A percentile compares a stretch with the other conserved stretches of the same genome.
Evolutionary conservation across 1,139 yeast species (phyloP).

Genomic region (Ashbya aceris): DNA sequence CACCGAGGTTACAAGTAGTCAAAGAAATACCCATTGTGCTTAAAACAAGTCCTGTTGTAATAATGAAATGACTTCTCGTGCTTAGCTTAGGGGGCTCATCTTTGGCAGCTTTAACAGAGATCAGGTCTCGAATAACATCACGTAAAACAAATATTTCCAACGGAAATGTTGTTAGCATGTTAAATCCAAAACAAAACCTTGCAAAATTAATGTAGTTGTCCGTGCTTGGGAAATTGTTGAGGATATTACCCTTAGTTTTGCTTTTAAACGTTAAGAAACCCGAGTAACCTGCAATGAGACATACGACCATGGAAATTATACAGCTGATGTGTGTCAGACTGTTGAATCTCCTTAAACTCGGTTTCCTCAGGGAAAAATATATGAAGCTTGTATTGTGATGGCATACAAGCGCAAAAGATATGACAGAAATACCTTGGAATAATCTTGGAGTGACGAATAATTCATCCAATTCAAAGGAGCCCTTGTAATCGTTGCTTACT

Average conservation of each 20-base stretch:
- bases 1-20: conserved; percentile 80
- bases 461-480: conserved; percentile 37
- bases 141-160: conserved; percentile 83
- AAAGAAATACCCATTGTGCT: conserved; percentile 69
- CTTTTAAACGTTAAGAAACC: conserved; percentile 73
- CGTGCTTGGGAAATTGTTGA: conserved; percentile 73
- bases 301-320: conserved; percentile 68
- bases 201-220: conserved; percentile 76
- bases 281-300: conserved; percentile 68
- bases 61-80: conserved; percentile 45
- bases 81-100: conserved; percentile 34
- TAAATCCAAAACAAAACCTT: conserved; percentile 82
- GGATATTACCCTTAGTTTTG: conserved; percentile 73
- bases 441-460: conserved; percentile 56
- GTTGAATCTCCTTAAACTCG: conserved; percentile 67
- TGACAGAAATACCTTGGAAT: conserved; percentile 84
- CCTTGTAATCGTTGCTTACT: conserved; percentile 40
- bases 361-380: conserved; percentile 69
- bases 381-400: conserved; percentile 90
- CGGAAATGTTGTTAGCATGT: conserved; percentile 91
- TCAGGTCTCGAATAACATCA: conserved; percentile 67
- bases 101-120: conserved; percentile 25
- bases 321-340: conserved; percentile 79
- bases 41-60: conserved; percentile 60
- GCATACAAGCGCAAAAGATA: conserved; percentile 89